Evolutionary conservation across 1,284 basidiomycete genomes (phyloP), one percentile per base, ranked within the genome.

Genomic region (Fereydounia khargensis): DNA sequence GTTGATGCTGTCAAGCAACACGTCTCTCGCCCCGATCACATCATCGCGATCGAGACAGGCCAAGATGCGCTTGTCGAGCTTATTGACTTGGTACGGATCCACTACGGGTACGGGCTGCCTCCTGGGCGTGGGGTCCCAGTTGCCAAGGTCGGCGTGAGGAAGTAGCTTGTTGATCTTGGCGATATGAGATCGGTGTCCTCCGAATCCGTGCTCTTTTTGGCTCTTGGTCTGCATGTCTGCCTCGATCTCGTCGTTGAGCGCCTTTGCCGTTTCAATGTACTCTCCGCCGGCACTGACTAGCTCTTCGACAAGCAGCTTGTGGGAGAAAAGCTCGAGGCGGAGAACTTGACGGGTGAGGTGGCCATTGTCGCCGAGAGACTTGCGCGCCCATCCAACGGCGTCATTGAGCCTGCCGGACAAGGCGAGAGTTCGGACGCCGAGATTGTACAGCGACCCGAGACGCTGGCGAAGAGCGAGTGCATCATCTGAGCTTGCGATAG

Each of bases 301-400:
- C 45, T 63, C 60, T 30, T 59, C 60, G 3, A 55, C 8, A 3
- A 59, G 22, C 38, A 59, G 21, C 13, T 42, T 54, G 23, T 47
- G 38, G 3, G 59, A 58, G 28, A 57, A 62, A 8, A 31, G n/a
- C 10, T 54, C 44, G 5, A 54, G 5, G 11, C 27, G 13, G 11
- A 58, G 7, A 8, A 46, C 42, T n/a, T n/a, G n/a, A n/a, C n/a
- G n/a, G n/a, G n/a, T n/a, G n/a, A n/a, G n/a, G n/a, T n/a, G n/a
- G n/a, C n/a, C n/a, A n/a, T n/a, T n/a, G n/a, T n/a, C n/a, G n/a
- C n/a, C 28, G 28, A 17, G 17, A 7, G 31, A 18, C 17, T 4
- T 33, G 7, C n/a, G 9, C 16, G 46, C 46, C 58, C 58, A 64
- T 8, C 17, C 19, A 0, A 52, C 17, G 9, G 60, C 60, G 38